Evolutionary conservation across 306 rosid species (phyloP), one percentile per base, ranked within the genome.

Genomic region (Quercus dentata): DNA sequence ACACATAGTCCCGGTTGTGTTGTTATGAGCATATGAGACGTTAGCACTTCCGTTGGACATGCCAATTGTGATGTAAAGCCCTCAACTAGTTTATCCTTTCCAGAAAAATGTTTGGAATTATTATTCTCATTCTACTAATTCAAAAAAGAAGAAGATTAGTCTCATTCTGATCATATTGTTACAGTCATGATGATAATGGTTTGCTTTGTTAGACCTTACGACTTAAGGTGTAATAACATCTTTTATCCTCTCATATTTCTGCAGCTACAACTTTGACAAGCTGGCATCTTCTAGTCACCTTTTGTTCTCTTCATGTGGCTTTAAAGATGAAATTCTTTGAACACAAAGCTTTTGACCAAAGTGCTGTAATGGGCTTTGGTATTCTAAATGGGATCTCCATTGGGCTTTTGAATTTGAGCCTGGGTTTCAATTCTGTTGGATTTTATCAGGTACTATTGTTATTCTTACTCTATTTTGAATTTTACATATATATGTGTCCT

Each of bases 191-290:
- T 77, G 62, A 6, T 10, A 13, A 57, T 76, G 54, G 56, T 31
- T 65, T 80, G 28, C 25, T 51, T 4, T 67, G 52, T 1, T 67
- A 19, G 51, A 67, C 51, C 72, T 21, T 18, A 67, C 49, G 18
- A 31, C 33, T 67, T 31, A 67, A 27, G 51, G 27, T 35, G 6
- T 38, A 35, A 3, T 68, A 68, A 35, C 25, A 68, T 68, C 17
- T 68, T 68, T 49, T 73, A 69, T 70, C 61, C 69, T 76, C 56
- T 76, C 49, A 41, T 72, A 19, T 64, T 56, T 65, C 71, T 87
- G 90, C 94, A 95, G 98, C 99, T 80, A 95, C 98, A 71, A 92
- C 99, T 71, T 89, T 95, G 97, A 95, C 99, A 74, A 95, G 98
- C 87, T 95, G 99, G 99, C 99, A 95, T 89, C 94, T 95, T 75